A percentile compares a stretch with the other conserved stretches of the same genome.
Conservation (phyloP, 495 filamentous ascomycete genomes). For the Glutinoglossum americanum region DNA sequence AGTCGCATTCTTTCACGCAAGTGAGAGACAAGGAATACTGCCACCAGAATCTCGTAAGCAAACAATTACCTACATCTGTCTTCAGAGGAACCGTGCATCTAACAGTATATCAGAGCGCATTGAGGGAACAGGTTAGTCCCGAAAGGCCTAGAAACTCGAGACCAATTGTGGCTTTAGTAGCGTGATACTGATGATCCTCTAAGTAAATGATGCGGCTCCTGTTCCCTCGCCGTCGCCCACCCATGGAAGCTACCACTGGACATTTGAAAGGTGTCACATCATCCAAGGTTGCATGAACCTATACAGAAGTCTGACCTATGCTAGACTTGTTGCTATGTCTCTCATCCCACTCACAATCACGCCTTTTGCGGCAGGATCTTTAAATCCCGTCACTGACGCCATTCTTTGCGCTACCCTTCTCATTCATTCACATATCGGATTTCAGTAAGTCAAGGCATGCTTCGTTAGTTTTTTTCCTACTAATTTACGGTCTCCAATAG, state of each 20-base stretch:
- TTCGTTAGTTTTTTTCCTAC: not conserved
- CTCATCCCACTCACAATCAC: constrained; percentile 74
- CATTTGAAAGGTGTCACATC: constrained; percentile 59
- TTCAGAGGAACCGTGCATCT: constrained; percentile 9
- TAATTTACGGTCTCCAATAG: constrained; percentile 15
- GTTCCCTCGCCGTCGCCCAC: constrained; percentile 47
- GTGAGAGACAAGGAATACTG: constrained; percentile 41
- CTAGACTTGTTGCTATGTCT: constrained; percentile 44
- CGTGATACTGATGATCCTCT: constrained; percentile 11
- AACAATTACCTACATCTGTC: not conserved
- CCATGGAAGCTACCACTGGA: constrained; percentile 96
- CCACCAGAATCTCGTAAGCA: constrained; percentile 46
- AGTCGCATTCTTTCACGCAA: constrained; percentile 51
- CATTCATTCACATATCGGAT: constrained; percentile 86
- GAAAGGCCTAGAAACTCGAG: not conserved
- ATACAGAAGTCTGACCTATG: not conserved
- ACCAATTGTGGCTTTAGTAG: constrained; percentile 1
- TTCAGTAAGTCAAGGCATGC: constrained; percentile 35
- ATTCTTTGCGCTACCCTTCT: constrained; percentile 63
- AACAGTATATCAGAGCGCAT: constrained; percentile 37
- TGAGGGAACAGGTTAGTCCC: constrained; percentile 53
- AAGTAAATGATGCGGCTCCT: constrained; percentile 72
- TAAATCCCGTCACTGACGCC: constrained; percentile 78
- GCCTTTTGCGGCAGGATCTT: constrained; percentile 74
- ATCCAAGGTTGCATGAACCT: not conserved